phyloP scores from a whole-genome alignment of 805 yeast genomes.

The Ogataea methylovora region DNA sequence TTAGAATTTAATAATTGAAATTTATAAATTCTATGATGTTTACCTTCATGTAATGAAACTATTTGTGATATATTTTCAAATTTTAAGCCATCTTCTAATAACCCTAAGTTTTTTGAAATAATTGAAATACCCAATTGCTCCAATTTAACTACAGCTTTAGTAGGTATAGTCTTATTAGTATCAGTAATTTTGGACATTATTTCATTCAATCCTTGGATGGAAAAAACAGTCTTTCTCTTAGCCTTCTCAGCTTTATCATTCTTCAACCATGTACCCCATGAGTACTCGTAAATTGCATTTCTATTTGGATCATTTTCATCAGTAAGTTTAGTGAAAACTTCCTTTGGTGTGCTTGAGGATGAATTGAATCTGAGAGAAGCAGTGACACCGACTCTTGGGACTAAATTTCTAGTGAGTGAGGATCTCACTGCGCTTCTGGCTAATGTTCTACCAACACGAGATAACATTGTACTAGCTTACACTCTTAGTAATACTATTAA shows the following conservation, averaged over 20 bases:
- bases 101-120: conserved; percentile 13
- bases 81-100: conserved; percentile 9
- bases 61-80: conserved; percentile 51
- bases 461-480: too few relatives aligned
- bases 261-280: conserved; percentile 94
- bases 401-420: too few relatives aligned
- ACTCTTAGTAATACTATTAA: too few relatives aligned
- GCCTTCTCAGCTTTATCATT: conserved; percentile 70
- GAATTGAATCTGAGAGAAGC: too few relatives aligned
- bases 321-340: conserved; percentile 45
- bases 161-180: conserved; percentile 25
- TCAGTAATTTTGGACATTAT: conserved; percentile 38
- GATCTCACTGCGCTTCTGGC: too few relatives aligned
- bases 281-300: conserved; percentile 70
- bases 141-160: conserved; percentile 4
- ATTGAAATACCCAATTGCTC: conserved; percentile 11
- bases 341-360: conserved; percentile 16
- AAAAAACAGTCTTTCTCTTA: conserved; percentile 72
- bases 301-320: conserved; percentile 63
- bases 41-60: conserved; percentile 87
- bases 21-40: conserved; percentile 84
- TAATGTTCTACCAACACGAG: too few relatives aligned
- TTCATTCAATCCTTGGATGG: conserved; percentile 65
- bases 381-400: too few relatives aligned
- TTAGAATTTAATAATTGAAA: conserved; percentile 39